phyloP scores from a whole-genome alignment of 805 yeast species.

The Sugiyamaella lignohabitans region DNA sequence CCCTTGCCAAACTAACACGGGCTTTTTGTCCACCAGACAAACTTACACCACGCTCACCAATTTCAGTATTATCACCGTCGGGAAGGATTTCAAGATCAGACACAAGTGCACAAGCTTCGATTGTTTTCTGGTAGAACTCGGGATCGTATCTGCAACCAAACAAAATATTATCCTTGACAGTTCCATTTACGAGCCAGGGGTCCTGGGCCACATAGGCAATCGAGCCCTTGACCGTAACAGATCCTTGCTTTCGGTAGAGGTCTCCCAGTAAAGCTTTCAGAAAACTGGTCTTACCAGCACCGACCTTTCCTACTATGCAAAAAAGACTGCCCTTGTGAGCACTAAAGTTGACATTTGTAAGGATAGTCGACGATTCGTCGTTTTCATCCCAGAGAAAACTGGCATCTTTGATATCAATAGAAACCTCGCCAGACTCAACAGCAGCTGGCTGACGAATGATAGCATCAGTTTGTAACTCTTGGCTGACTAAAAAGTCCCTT shows the following conservation, averaged over 20 bases:
- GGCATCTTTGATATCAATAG: slow-evolving; percentile 19
- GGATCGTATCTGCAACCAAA: slow-evolving; percentile 85
- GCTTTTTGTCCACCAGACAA: slow-evolving; percentile 98
- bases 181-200: slow-evolving; percentile 91
- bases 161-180: slow-evolving; percentile 79
- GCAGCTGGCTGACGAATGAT: slow-evolving; percentile 18
- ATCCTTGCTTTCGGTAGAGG: slow-evolving; percentile 61
- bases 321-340: slow-evolving; percentile 69
- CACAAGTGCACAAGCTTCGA: slow-evolving; percentile 81
- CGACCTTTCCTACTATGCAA: slow-evolving; percentile 82
- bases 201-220: slow-evolving; percentile 81
- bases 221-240: slow-evolving; percentile 57
- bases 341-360: slow-evolving; percentile 45
- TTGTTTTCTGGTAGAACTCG: slow-evolving; percentile 69
- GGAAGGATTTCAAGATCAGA: slow-evolving; percentile 75
- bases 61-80: slow-evolving; percentile 85
- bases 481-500: slow-evolving; percentile 38
- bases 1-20: slow-evolving; percentile 86
- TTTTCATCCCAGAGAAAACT: slow-evolving; percentile 23
- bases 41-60: slow-evolving; percentile 96
- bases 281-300: slow-evolving; percentile 77
- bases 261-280: slow-evolving; percentile 74
- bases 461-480: slow-evolving; percentile 42
- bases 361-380: slow-evolving; percentile 37
- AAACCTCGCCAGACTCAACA: slow-evolving; percentile 50